phyloP scores from a whole-genome alignment of 2,329 filamentous ascomycete genomes.

The Ceratocystis huliohia region DNA sequence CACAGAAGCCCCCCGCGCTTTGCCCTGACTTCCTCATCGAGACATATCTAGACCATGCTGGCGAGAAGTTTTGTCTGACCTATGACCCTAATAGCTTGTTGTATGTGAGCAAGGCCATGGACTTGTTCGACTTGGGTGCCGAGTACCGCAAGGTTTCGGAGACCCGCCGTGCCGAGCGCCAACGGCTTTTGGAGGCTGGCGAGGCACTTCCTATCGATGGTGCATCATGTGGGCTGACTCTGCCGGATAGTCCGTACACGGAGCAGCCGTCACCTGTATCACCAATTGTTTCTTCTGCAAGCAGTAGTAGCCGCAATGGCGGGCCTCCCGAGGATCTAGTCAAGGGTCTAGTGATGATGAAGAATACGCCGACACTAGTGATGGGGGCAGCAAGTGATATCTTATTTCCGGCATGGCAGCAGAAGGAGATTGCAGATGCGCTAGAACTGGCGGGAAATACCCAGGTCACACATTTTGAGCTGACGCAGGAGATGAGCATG shows the following conservation, averaged over 20 bases:
- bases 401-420: conserved; percentile 95
- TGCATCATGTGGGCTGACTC: conserved; percentile 57
- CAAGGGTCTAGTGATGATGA: conserved; percentile 55
- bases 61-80: conserved; percentile 94
- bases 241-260: conserved; percentile 74
- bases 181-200: conserved; percentile 42
- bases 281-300: background rate
- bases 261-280: conserved; percentile 51
- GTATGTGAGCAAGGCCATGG: conserved; percentile 98
- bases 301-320: conserved; percentile 28
- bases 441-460: conserved; percentile 65
- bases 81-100: conserved; percentile 93
- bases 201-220: conserved; percentile 36
- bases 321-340: conserved; percentile 68
- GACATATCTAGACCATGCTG: conserved; percentile 94
- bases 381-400: conserved; percentile 95
- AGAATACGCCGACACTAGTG: conserved; percentile 69
- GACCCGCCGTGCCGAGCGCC: conserved; percentile 48
- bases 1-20: conserved; percentile 75
- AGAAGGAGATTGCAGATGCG: conserved; percentile 81
- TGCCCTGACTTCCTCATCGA: conserved; percentile 97
- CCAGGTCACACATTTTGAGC: conserved; percentile 73
- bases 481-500: conserved; percentile 84
- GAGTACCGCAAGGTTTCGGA: conserved; percentile 53
- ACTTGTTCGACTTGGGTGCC: conserved; percentile 80